phyloP scores from a whole-genome alignment of 768 basidiomycete genomes.

The Kwoniella botswanensis region DNA sequence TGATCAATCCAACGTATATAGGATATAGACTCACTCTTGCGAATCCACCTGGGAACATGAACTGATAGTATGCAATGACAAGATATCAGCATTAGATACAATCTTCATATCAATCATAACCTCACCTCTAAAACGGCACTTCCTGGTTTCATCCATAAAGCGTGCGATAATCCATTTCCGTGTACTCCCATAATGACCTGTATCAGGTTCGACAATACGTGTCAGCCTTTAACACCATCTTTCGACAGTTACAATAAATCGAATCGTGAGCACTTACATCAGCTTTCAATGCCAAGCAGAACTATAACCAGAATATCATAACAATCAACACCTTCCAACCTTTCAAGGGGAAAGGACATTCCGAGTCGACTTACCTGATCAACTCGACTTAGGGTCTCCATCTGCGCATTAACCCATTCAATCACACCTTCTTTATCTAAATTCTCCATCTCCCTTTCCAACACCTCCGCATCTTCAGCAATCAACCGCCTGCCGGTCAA shows the following conservation, averaged over 20 bases:
- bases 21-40: slow-evolving; percentile 34
- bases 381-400: slow-evolving; percentile 35
- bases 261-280: slow-evolving; percentile 23
- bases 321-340: neutral
- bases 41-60: slow-evolving; percentile 45
- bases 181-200: slow-evolving; percentile 50
- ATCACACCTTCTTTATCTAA: slow-evolving; percentile 37
- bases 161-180: slow-evolving; percentile 50
- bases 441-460: slow-evolving; percentile 29
- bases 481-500: slow-evolving; percentile 33
- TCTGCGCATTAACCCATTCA: slow-evolving; percentile 34
- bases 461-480: slow-evolving; percentile 23
- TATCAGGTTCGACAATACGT: neutral
- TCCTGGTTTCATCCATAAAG: slow-evolving; percentile 48
- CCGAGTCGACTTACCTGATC: slow-evolving; percentile 34
- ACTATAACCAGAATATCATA: slow-evolving; percentile 11
- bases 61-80: slow-evolving; percentile 10
- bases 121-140: slow-evolving; percentile 46
- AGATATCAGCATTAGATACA: too few species aligned
- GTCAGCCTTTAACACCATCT: neutral
- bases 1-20: too few species aligned
- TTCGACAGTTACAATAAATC: neutral
- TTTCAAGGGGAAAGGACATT: neutral
- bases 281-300: slow-evolving; percentile 36
- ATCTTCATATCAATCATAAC: neutral